A percentile compares a stretch with the other conserved stretches of the same genome.
These are phyloP conservation scores for Lepiota brunneoincarnata DNA, from an alignment of 768 basidiomycete species.

Conservation along the genomic window DNA sequence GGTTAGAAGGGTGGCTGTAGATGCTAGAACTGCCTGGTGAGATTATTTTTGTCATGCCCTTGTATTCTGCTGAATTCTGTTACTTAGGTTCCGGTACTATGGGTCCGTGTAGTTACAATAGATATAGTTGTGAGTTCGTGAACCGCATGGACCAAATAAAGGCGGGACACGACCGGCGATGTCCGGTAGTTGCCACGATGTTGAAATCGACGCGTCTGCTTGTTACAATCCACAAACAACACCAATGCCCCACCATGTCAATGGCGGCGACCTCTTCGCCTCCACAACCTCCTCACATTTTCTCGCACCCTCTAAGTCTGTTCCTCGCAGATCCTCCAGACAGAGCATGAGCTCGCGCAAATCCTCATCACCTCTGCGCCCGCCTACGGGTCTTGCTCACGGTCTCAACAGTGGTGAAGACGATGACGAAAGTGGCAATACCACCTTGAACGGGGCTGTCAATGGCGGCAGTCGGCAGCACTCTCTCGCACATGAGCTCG, in stretches of 20 bases:
- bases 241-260: constrained; percentile 31
- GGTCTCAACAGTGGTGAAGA: constrained; percentile 28
- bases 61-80: constrained; percentile 14
- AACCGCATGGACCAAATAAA: constrained; percentile 6
- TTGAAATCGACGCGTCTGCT: constrained; percentile 3
- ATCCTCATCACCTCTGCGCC: constrained; percentile 51
- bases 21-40: constrained; percentile 43
- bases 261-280: constrained; percentile 27
- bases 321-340: constrained; percentile 23
- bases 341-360: constrained; percentile 36
- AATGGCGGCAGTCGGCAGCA: constrained; percentile 43
- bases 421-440: constrained; percentile 21
- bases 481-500: constrained; percentile 85
- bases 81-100: constrained; percentile 4
- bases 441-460: constrained; percentile 17
- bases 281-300: constrained; percentile 25
- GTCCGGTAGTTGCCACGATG: constrained; percentile 11
- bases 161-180: constrained; percentile 10
- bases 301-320: constrained; percentile 32
- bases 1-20: constrained; percentile 88
- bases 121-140: constrained; percentile 17
- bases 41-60: constrained; percentile 8
- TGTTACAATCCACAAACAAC: constrained; percentile 13
- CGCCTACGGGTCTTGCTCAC: constrained; percentile 34
- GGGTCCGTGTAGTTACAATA: constrained; percentile 11